phyloP scores from a whole-genome alignment of 345 rosid genomes.

The Populus deltoides region DNA sequence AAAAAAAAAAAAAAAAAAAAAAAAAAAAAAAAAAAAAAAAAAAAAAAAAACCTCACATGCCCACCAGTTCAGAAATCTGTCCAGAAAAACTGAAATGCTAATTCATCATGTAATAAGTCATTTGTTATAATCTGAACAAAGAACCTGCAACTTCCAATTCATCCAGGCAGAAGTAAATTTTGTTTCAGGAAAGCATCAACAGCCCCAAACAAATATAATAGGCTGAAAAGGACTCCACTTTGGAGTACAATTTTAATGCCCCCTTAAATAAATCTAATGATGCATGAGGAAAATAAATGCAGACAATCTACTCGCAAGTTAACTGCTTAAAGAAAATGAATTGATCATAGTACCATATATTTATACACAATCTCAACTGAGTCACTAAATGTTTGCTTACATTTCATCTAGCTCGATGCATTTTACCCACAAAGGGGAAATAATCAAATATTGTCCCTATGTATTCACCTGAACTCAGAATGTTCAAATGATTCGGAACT shows the following conservation, averaged over 20 bases:
- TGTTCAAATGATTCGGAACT: slow-evolving; percentile 8
- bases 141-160: not conserved
- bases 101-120: not conserved
- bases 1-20: too few species aligned
- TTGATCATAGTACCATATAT: not conserved
- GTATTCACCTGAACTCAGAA: slow-evolving; percentile 9
- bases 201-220: not conserved
- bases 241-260: not conserved
- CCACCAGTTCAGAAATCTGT: not conserved
- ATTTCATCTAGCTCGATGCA: not conserved
- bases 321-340: not conserved
- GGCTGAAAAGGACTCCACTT: not conserved
- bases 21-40: too few species aligned
- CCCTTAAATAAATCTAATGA: not conserved
- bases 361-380: not conserved
- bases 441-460: not conserved
- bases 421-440: not conserved
- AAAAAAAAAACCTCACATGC: too few species aligned
- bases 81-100: not conserved
- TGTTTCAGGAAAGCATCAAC: not conserved
- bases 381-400: not conserved
- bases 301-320: not conserved
- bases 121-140: not conserved
- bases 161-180: not conserved
- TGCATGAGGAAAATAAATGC: not conserved